Base-by-base conservation (phyloP, 2,329 filamentous ascomycete species). In the Triangularia verruculosa region DNA sequence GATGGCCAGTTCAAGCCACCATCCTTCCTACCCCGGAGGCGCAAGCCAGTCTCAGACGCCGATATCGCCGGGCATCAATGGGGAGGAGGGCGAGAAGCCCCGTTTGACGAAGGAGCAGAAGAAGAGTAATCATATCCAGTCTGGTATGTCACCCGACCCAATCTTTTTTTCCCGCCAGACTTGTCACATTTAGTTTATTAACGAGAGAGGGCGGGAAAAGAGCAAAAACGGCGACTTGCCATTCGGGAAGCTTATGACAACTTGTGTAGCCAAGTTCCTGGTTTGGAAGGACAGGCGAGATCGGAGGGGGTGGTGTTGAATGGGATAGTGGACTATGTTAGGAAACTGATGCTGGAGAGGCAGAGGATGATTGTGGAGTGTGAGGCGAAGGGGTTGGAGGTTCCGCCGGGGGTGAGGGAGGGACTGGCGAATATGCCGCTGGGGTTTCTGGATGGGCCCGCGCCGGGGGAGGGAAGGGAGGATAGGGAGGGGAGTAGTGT, bases 241-340 rank as follows among this genome's bases (percentile, higher is more conserved):
- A 96, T 97, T 68, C 85, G 93, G 55, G 87, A 91, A 64, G 91
- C 90, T 62, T 96, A 96, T 74, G 92, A 96, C 75, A 85, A 88
- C 32, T 83, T 97, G 25, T 91, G 91, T 15, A 85, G 88, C 60
- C 82, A 96, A 30, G 91, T 96, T 0, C 93, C 93, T 0, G 92
- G 91, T 0, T 82, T 96, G 60, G 85, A 91, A 70, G 93, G 93
- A 0, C 90, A 93, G 72, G 93, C 90, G 1, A 87, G 92, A 54
- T 95, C 91, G 67, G 93, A 97, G 75, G 91, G 91, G 27, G 82
- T 92, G 17, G 92, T 97, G n/a, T 81, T 97, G 22, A 86, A 88
- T 67, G 84, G 84, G 68, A 90, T 89, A 0, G 85, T 90, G 28
- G 86, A 89, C 13, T 89, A 82, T 66, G 88, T 91, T 72, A 80